phyloP scores from a whole-genome alignment of 805 yeast genomes.

The Spathaspora arborariae region DNA sequence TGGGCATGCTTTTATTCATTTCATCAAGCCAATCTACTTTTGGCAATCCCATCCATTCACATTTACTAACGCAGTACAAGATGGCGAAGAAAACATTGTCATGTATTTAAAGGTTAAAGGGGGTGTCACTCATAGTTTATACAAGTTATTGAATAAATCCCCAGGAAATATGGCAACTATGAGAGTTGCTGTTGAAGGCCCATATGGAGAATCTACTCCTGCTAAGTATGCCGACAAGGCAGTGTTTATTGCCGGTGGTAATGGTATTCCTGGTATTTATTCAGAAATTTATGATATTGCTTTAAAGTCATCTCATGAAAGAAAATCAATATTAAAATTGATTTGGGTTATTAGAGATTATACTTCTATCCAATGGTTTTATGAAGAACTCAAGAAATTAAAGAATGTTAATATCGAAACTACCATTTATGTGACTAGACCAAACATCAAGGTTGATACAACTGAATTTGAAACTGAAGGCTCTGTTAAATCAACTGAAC shows the following conservation, averaged over 20 bases:
- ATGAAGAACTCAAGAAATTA: conserved; percentile 33
- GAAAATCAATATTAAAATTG: conserved; percentile 32
- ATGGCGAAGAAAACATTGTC: conserved; percentile 16
- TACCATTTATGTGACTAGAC: conserved; percentile 25
- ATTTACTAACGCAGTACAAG: conserved; percentile 24
- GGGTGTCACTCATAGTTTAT: conserved; percentile 33
- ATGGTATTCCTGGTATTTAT: conserved; percentile 61
- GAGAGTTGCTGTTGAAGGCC: conserved; percentile 55
- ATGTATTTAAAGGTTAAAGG: conserved; percentile 35
- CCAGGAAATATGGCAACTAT: conserved; percentile 26
- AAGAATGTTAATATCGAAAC: conserved; percentile 20
- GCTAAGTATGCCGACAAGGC: conserved; percentile 49
- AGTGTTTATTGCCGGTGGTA: conserved; percentile 68
- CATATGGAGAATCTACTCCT: conserved; percentile 58
- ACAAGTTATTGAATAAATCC: conserved; percentile 18
- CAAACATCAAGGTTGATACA: conserved; percentile 7
- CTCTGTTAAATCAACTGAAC: background rate
- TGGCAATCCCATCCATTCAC: conserved; percentile 46
- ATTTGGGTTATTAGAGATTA: conserved; percentile 63
- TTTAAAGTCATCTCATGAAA: conserved; percentile 16
- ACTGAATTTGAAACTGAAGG: background rate
- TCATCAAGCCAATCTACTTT: conserved; percentile 30
- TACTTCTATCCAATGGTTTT: conserved; percentile 46
- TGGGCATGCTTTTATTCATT: conserved; percentile 40
- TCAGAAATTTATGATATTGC: conserved; percentile 35